Evolutionary conservation across 768 basidiomycete species (phyloP).

Genomic region (Leucocoprinus birnbaumii): DNA sequence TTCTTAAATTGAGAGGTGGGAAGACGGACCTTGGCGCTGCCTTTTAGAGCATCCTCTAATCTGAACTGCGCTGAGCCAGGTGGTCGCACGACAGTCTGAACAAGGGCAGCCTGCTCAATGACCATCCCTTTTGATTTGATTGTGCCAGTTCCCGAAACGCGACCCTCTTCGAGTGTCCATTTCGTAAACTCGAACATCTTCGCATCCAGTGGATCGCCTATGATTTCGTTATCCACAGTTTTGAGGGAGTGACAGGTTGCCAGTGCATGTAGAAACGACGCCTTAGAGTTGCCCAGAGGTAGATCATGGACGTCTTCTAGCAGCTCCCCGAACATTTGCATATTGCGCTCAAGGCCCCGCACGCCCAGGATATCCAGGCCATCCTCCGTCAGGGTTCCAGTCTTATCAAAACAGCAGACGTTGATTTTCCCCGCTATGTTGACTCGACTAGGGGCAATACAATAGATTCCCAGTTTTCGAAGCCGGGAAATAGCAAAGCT

Average conservation of each 20-base stretch:
- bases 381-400: conserved; percentile 97
- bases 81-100: conserved; percentile 94
- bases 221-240: conserved; percentile 79
- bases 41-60: conserved; percentile 90
- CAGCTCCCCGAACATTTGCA: conserved; percentile 85
- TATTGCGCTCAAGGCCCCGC: conserved; percentile 75
- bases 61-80: conserved; percentile 90
- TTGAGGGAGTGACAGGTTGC: conserved; percentile 97
- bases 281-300: conserved; percentile 67
- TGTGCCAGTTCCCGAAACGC: conserved; percentile 62
- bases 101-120: conserved; percentile 79
- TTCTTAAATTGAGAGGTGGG: neutral
- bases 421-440: conserved; percentile 97
- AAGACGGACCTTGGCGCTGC: conserved; percentile 63
- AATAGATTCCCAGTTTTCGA: conserved; percentile 86
- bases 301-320: conserved; percentile 85
- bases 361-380: conserved; percentile 96
- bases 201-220: conserved; percentile 94
- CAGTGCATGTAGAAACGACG: conserved; percentile 87
- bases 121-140: conserved; percentile 64
- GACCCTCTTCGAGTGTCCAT: conserved; percentile 95
- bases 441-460: conserved; percentile 93
- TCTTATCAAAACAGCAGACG: conserved; percentile 98
- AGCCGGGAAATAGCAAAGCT: conserved; percentile 91
- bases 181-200: conserved; percentile 98